Evolutionary conservation across 352 stramenopile genomes (phyloP), one percentile per base, ranked within the genome.

Genomic region (Globisporangium paddicum): DNA sequence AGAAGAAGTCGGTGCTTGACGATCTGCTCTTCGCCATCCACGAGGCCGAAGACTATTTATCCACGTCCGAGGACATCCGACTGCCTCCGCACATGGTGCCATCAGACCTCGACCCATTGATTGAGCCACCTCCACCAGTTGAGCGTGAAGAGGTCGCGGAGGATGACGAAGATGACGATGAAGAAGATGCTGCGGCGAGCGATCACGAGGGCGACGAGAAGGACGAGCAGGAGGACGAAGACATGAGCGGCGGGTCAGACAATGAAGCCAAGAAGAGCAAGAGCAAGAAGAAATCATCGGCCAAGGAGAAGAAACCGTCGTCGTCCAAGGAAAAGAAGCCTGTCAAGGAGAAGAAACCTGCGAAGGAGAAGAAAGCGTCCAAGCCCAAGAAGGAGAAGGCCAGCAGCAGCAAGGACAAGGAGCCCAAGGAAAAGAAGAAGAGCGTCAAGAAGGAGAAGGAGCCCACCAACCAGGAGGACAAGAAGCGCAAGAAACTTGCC

Each of bases 1-100:
- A 92, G 67, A 87, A 88, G 61, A 86, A 83, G 23, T 40, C 38
- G 2, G 48, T 68, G 28, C 67, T 77, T 25, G 77, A 90, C 4
- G 72, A 85, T 0, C 69, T 93, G 2, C 21, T 61, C 1, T 58
- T 72, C 5, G 72, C 85, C 3, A 72, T 94, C 10, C 69, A 87
- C 35, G 85, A 94, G 49, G 82, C 67, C 0, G 85, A 79, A 66
- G 85, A 95, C 44, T 95, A 79, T 62, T 50, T 95, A 7, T 79
- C 82, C 3, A 78, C 86, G 58, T 76, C 84, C 0, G 81, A 93
- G 48, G 82, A 89, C 55, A 87, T 88, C 16, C 79, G 85, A 9
- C 30, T 95, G 26, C 82, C 82, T 45, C 77, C 75, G 55, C 64
- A 79, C 59, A 90, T 95, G 74, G 85, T 95, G 34, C 85, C 85